These are phyloP conservation scores for Gillenia trifoliata DNA, from an alignment of 306 rosid genomes.

Conservation along the genomic window DNA sequence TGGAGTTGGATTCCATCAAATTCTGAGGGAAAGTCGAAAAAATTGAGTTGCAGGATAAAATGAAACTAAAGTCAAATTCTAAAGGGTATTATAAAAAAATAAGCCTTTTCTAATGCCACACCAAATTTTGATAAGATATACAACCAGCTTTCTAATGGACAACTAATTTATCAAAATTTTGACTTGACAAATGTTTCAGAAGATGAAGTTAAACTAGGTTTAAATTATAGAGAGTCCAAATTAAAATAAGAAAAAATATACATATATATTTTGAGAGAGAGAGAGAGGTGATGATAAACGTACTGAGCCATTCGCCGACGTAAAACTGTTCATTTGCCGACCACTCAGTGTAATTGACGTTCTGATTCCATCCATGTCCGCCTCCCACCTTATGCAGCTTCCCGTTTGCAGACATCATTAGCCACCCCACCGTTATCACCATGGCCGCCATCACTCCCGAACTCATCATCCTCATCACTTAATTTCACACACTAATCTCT, in stretches of 20 bases:
- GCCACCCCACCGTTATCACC: conserved; percentile 5
- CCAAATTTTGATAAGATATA: no score
- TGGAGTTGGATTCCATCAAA: no score
- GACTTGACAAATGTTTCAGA: no score
- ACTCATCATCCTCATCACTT: neutral
- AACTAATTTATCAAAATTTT: no score
- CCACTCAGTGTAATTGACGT: conserved; percentile 67
- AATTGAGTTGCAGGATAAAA: no score
- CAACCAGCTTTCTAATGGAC: no score
- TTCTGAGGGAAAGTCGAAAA: no score
- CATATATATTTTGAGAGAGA: no score
- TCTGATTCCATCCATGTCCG: conserved; percentile 41
- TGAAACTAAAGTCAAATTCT: no score
- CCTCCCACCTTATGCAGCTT: conserved; percentile 64
- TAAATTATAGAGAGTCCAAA: neutral
- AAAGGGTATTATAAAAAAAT: no score
- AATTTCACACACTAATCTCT: neutral
- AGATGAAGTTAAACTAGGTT: no score
- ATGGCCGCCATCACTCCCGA: neutral
- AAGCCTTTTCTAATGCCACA: no score
- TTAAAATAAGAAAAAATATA: neutral
- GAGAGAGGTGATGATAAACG: neutral
- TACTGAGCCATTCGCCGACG: conserved; percentile 84
- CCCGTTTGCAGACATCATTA: neutral
- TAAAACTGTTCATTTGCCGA: conserved; percentile 33